Evolutionary conservation across 495 filamentous ascomycete species (phyloP).

Genomic region (Cairneyella variabilis): DNA sequence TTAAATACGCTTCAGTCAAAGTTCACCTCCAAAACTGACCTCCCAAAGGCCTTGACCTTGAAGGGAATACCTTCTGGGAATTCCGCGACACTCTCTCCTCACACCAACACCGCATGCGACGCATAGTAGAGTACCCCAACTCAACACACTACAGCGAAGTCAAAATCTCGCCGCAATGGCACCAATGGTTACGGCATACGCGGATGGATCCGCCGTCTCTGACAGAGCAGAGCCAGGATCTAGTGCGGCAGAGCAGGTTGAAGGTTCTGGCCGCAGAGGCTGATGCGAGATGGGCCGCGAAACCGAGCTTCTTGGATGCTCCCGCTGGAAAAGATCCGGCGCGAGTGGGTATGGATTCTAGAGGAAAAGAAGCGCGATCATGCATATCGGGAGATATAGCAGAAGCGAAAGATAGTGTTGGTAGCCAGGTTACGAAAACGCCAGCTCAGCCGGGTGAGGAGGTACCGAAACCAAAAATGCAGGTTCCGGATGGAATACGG

Average conservation of each 20-base stretch:
- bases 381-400: too few species aligned
- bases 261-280: constrained; percentile 73
- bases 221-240: constrained; percentile 68
- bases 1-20: neutral
- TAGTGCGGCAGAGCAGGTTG: constrained; percentile 61
- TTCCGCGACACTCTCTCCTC: constrained; percentile 64
- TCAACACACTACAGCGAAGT: constrained; percentile 66
- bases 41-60: constrained; percentile 69
- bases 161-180: constrained; percentile 69
- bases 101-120: constrained; percentile 44
- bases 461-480: neutral
- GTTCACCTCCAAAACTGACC: neutral
- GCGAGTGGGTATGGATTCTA: too few species aligned
- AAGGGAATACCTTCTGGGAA: constrained; percentile 94
- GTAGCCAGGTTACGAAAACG: neutral
- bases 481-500: neutral
- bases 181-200: constrained; percentile 92
- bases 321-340: too few species aligned
- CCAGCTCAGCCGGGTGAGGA: neutral
- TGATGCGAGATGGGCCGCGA: constrained; percentile 82
- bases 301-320: constrained; percentile 56
- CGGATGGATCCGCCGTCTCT: constrained; percentile 67
- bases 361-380: too few species aligned
- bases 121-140: constrained; percentile 66
- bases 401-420: neutral